Base-by-base conservation (phyloP, 1,284 basidiomycete species). In the Gymnopus androsaceus region DNA sequence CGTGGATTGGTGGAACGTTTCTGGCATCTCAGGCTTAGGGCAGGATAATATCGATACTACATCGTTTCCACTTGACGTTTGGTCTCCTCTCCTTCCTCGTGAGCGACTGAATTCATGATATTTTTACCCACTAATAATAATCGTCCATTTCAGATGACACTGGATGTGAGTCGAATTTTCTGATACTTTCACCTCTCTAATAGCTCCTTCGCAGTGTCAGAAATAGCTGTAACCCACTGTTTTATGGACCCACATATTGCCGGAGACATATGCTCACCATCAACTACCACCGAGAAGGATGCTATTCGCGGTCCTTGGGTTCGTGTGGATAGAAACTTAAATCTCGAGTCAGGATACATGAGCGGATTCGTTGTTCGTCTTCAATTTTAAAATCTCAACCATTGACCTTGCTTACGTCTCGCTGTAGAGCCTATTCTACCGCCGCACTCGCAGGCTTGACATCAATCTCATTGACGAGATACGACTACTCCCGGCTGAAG, bases 251-350 rank as follows among this genome's bases (percentile, higher is more conserved):
- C 90, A 1, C 69, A 74, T 4, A 69, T 86, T 38, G 73, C 74
- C 0, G 72, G 73, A 3, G 78, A 82, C 17, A 62, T 88, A 11
- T 96, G 95, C 67, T 70, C 74, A 1, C 93, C 94, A 0, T 68
- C 77, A 3, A 81, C 88, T 0, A 91, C 85, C 0, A 76, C 79
- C 8, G 88, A 90, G 61, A 71, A 87, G 33, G 92, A 95, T 67
- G 86, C 87, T 4, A 79, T 85, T 51, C 87, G 87, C 62, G 94
- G 94, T 0, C 90, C 88, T 65, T 96, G 94, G 94, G 92, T 96
- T 1, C 83, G 87, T 19, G 87, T 95, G 7, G 82, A 84, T 19
- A 78, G 85, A 17, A 87, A 95, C 68, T 71, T 96, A 31, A 93
- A 94, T 67, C 66, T 74, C 41, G 81, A 90, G 63, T 74, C 80